These are phyloP conservation scores for Bipolaris zeicola DNA, from an alignment of 2,329 filamentous ascomycete genomes.

Conservation along the genomic window DNA sequence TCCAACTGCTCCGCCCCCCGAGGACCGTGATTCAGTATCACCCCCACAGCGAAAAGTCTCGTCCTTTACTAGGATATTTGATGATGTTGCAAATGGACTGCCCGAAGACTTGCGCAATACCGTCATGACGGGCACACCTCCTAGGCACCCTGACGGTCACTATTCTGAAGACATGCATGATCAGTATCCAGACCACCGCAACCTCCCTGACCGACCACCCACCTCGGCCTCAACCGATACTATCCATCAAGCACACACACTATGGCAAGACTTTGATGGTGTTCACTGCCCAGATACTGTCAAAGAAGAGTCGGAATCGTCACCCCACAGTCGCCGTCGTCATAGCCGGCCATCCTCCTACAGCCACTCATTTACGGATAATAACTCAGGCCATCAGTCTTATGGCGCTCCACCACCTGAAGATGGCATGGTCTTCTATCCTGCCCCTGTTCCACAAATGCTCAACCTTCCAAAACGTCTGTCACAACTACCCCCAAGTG, in stretches of 20 bases:
- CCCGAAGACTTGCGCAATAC: conserved; percentile 38
- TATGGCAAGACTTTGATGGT: conserved; percentile 83
- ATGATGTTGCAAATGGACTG: conserved; percentile 45
- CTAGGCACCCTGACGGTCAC: conserved; percentile 14
- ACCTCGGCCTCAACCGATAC: conserved; percentile 65
- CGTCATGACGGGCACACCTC: conserved; percentile 17
- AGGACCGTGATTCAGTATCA: conserved; percentile 3
- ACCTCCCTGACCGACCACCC: conserved; percentile 53
- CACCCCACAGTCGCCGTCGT: conserved; percentile 21
- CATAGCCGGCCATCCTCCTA: conserved; percentile 33
- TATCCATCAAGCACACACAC: conserved; percentile 66
- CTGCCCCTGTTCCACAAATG: conserved; percentile 91
- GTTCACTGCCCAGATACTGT: conserved; percentile 68
- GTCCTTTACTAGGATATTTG: conserved; percentile 46
- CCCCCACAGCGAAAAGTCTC: conserved; percentile 37
- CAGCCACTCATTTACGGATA: conserved; percentile 51
- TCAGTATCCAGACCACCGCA: conserved; percentile 21
- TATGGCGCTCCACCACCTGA: conserved; percentile 61
- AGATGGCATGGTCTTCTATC: conserved; percentile 90
- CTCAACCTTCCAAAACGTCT: conserved; percentile 89
- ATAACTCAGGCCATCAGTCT: conserved; percentile 24
- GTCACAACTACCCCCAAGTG: conserved; percentile 71
- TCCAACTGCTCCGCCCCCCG: background rate
- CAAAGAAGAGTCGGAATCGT: conserved; percentile 36
- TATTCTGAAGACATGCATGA: conserved; percentile 9